Base-by-base conservation (phyloP, 495 filamentous ascomycete genomes). In the Ascodesmis nigricans region DNA sequence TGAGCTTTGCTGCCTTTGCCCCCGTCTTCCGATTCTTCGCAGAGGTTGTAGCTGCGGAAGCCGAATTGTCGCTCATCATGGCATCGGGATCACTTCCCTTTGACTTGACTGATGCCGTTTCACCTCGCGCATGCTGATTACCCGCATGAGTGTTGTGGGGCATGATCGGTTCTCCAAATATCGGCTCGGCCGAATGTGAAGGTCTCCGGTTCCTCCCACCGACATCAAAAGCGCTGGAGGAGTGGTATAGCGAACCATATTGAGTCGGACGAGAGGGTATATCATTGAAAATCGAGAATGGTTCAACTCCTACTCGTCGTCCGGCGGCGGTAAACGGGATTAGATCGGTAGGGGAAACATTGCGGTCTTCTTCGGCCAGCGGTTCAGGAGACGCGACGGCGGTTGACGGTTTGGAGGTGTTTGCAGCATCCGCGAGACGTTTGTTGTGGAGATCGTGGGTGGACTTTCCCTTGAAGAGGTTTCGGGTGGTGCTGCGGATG, bases 1-100 rank as follows among this genome's bases (percentile, higher is more conserved):
- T 45, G 13, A 50, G 26, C 19, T 48, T 48, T 3, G 38, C 46
- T 3, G 41, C 47, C n/a, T 22, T 49, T 49, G 22, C 45, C 40
- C 18, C 37, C 41, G 13, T 32, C 45, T 16, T 36, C 49, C 21
- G 40, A 24, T 5, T 29, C 31, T 20, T n/a, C n/a, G n/a, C n/a
- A n/a, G 39, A 22, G 9, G 32, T n/a, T 3, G 21, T 27, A 19
- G 22, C 24, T 25, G 38, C 41, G 17, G 21, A 37, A 15, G 40
- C 45, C 9, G 10, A 13, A 35, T 43, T 39, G 33, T 30, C 36
- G 24, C 32, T 46, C 31, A 37, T 44, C 29, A 30, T 33, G 5
- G 41, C 9, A 19, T 48, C 39, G 26, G 28, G 35, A 16, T 48
- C 39, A 10, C 38, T 47, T 29, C 39, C 34, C 28, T 44, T 41